phyloP scores from a whole-genome alignment of 1,284 basidiomycete genomes.

The Apiotrichum brassicae region DNA sequence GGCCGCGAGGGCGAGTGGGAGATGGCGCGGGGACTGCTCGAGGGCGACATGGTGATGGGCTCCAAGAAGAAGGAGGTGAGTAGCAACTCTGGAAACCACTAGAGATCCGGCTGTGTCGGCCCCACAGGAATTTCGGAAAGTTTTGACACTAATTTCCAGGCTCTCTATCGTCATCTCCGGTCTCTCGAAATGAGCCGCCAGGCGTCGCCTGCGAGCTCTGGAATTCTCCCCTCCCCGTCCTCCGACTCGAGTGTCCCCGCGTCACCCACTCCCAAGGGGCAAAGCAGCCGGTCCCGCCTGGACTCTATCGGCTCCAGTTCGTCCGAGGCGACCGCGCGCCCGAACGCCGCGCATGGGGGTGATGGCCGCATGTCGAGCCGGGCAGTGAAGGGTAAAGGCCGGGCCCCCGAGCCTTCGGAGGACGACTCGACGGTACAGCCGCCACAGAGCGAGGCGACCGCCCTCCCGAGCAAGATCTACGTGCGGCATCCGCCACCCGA shows the following conservation, averaged over 20 bases:
- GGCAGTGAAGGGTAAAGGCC: constrained; percentile 8
- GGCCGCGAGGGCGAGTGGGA: constrained; percentile 41
- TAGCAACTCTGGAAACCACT: too few relatives aligned
- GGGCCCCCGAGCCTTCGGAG: constrained; percentile 1
- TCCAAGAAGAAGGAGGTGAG: constrained; percentile 43
- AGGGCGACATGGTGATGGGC: constrained; percentile 37
- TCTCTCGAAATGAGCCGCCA: constrained; percentile 20
- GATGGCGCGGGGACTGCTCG: constrained; percentile 41
- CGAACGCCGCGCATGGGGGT: not conserved
- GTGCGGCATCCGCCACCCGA: constrained; percentile 2
- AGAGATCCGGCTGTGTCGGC: too few relatives aligned
- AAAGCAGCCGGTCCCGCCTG: constrained; percentile 2
- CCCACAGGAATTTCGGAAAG: too few relatives aligned
- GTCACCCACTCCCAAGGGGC: constrained; percentile 1
- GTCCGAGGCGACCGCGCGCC: constrained; percentile 15
- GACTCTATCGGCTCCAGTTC: constrained; percentile 2
- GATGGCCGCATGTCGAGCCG: not conserved
- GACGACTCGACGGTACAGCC: constrained; percentile 11
- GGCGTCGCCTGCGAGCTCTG: constrained; percentile 25
- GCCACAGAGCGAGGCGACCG: constrained; percentile 6
- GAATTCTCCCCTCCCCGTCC: constrained; percentile 13
- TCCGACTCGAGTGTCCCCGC: not conserved
- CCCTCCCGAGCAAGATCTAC: constrained; percentile 6
- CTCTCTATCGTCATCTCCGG: constrained; percentile 36
- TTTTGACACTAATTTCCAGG: too few relatives aligned